Evolutionary conservation across 169 alveolate species (phyloP).

Genomic region (Theileria equi): DNA sequence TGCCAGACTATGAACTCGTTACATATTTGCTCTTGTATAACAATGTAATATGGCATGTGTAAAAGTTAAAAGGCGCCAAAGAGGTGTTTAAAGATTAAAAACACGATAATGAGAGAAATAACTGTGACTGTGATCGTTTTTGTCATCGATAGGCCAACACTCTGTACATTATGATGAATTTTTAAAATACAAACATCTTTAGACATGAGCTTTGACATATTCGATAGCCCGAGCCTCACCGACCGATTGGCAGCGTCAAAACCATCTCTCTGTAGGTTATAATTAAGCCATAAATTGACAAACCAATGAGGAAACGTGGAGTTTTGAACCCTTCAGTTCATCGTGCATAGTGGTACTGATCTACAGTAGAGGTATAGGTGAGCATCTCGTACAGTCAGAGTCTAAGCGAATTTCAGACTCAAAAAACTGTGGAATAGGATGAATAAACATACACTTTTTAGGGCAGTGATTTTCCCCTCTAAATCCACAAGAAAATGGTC

Average conservation of each 20-base stretch:
- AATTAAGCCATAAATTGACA: background rate
- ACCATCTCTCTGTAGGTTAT: constrained; percentile 33
- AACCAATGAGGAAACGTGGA: constrained; percentile 35
- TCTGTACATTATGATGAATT: too few relatives aligned
- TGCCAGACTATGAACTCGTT: too few relatives aligned
- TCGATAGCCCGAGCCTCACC: constrained; percentile 32
- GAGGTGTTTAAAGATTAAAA: too few relatives aligned
- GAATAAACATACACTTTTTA: constrained; percentile 31
- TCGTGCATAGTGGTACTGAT: constrained; percentile 54
- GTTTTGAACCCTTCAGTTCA: constrained; percentile 47
- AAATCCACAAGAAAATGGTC: constrained; percentile 56
- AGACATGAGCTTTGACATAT: constrained; percentile 42
- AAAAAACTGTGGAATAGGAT: background rate
- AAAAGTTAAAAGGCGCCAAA: too few relatives aligned
- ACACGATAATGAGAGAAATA: too few relatives aligned
- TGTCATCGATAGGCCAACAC: too few relatives aligned
- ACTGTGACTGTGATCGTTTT: too few relatives aligned
- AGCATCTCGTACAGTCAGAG: background rate
- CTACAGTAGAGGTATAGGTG: constrained; percentile 7
- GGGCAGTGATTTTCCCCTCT: constrained; percentile 49
- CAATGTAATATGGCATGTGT: too few relatives aligned
- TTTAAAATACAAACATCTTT: constrained; percentile 48
- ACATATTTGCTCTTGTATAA: too few relatives aligned
- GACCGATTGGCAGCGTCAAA: constrained; percentile 50
- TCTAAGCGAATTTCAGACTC: background rate